Evolutionary conservation across 2,329 filamentous ascomycete species (phyloP), one percentile per base, ranked within the genome.

Genomic region (Arthrobotrys pseudoclavata): DNA sequence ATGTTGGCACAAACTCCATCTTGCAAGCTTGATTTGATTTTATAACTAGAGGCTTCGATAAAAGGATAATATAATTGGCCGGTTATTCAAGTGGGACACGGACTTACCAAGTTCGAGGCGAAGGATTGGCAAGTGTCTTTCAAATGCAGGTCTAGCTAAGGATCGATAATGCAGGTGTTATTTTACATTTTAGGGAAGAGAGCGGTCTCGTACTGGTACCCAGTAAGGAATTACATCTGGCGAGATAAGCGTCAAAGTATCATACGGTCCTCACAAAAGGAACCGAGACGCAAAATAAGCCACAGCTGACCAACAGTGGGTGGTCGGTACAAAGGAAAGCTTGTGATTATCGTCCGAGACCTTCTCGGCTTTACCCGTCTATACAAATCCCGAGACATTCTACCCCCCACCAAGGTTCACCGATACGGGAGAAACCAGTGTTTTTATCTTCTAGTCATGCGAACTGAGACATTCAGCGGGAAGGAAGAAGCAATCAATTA

Each of bases 401-500:
- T 3, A 37, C 52, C 29, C 29, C 52, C n/a, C 52, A n/a, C 52
- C 52, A 55, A 55, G 29, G 52, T 34, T 18, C n/a, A 22, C 29
- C 26, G 15, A 10, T 9, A 31, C 13, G 13, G 5, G 48, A 6
- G 12, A 52, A 48, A 4, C 6, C n/a, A 12, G 20, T 10, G 2
- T n/a, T 4, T 42, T 42, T 42, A 18, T n/a, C 40, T 42, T 18
- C 4, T 48, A 10, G 18, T 48, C n/a, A 15, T n/a, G 9, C 22
- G 10, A 3, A 10, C 13, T 10, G 15, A 53, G 24, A 9, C 15
- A 31, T n/a, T 2, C 29, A 13, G 6, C 15, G 55, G 34, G 34
- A n/a, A 57, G 53, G 4, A 24, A 26, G 26, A 60, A 40, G 9
- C 22, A 40, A 60, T 42, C 55, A 60, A 60, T 60, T 60, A 60